A percentile compares a stretch with the other conserved stretches of the same genome.
Conservation (phyloP, 345 rosid genomes). For the Eucalyptus shirleyi region DNA sequence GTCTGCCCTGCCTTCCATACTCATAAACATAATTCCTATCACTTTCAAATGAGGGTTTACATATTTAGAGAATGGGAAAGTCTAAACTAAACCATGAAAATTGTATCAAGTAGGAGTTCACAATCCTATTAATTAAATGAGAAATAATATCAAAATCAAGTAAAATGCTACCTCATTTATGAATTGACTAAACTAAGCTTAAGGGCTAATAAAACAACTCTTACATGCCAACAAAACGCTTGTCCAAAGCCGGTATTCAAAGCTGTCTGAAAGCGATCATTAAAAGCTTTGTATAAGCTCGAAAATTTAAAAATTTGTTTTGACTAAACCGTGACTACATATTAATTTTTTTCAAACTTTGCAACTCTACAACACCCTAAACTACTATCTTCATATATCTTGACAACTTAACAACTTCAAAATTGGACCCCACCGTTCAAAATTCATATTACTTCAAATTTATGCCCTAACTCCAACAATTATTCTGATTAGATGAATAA, state of each 20-base stretch:
- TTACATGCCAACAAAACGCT: too few species aligned
- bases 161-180: not conserved
- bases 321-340: not conserved
- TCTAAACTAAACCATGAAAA: too few species aligned
- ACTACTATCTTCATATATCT: not conserved
- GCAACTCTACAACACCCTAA: not conserved
- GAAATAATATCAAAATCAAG: too few species aligned
- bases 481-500: not conserved
- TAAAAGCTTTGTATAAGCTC: too few species aligned
- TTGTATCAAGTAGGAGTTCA: too few species aligned
- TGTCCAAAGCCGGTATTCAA: not conserved
- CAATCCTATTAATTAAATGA: too few species aligned
- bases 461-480: not conserved
- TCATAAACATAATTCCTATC: not conserved
- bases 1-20: not conserved
- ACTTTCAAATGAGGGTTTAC: not conserved
- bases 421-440: fast-evolving
- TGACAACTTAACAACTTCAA: not conserved
- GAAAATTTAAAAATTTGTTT: not conserved
- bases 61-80: not conserved
- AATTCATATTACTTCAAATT: not conserved
- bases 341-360: not conserved
- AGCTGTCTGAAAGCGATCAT: not conserved
- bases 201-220: not conserved
- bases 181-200: not conserved